Evolutionary conservation across 495 filamentous ascomycete species (phyloP).

Genomic region (Neurospora discreta): DNA sequence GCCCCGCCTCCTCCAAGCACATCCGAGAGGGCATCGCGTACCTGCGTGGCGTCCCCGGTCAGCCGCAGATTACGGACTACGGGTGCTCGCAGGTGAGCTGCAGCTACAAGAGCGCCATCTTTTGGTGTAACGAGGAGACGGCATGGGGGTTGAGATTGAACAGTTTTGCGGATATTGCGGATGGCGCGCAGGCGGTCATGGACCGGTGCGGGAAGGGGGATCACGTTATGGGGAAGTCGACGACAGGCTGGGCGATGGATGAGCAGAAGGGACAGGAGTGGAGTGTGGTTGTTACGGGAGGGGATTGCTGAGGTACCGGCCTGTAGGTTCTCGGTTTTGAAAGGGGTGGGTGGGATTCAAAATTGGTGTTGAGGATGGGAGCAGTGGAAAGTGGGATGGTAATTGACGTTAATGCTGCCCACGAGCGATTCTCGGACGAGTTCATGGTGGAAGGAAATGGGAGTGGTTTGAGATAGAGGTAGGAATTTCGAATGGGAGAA

Average conservation of each 20-base stretch:
- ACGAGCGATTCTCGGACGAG: too few relatives aligned
- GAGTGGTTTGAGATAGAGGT: neutral
- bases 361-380: neutral
- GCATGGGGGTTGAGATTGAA: neutral
- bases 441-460: neutral
- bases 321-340: too few relatives aligned
- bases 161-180: neutral
- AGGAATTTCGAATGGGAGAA: too few relatives aligned
- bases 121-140: neutral
- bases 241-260: neutral
- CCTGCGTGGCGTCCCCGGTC: neutral
- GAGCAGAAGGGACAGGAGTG: neutral
- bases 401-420: too few relatives aligned
- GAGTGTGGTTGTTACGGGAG: neutral
- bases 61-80: neutral
- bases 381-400: too few relatives aligned
- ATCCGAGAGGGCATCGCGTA: neutral
- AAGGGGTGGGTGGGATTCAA: too few relatives aligned
- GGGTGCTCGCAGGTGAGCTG: constrained; percentile 1
- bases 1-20: neutral
- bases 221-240: neutral
- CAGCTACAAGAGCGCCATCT: neutral
- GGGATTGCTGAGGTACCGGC: neutral
- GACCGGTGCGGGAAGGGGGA: neutral
- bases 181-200: neutral